Evolutionary conservation across 371 early-diverging fungal genomes (phyloP).

Genomic region (Spiromyces aspiralis): DNA sequence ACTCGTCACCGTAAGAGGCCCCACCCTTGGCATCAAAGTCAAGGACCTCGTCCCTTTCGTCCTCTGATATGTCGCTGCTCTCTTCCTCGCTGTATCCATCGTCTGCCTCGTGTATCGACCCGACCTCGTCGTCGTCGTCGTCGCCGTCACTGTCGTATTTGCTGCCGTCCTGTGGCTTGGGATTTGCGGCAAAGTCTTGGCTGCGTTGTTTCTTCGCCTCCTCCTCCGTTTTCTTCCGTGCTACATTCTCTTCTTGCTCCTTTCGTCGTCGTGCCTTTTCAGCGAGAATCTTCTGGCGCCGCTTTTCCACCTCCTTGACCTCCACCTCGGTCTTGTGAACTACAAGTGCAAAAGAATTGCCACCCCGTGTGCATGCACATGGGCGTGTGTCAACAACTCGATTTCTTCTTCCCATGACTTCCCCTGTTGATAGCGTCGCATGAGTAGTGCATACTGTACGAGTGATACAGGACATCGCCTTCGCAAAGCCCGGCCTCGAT

Average conservation of each 20-base stretch:
- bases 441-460: constrained; percentile 10
- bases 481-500: constrained; percentile 81
- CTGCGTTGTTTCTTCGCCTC: background rate
- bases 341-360: too few relatives aligned
- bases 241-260: constrained; percentile 69
- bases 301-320: constrained; percentile 37
- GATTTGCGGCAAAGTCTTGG: too few relatives aligned
- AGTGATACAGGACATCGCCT: constrained; percentile 85
- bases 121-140: constrained; percentile 1
- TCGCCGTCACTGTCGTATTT: constrained; percentile 2
- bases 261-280: constrained; percentile 50
- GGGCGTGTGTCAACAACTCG: too few relatives aligned
- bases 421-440: too few relatives aligned
- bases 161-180: constrained; percentile 1
- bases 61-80: background rate
- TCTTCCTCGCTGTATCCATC: background rate
- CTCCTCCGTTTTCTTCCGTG: constrained; percentile 41
- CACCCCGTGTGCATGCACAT: too few relatives aligned
- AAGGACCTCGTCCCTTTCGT: background rate
- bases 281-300: constrained; percentile 35
- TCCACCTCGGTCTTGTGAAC: constrained; percentile 55
- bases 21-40: background rate
- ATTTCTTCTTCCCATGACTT: too few relatives aligned
- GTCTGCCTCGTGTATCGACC: background rate
- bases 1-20: constrained; percentile 12